Base-by-base conservation (phyloP, 108 stramenopile genomes). In the Fragilaria radians region DNA sequence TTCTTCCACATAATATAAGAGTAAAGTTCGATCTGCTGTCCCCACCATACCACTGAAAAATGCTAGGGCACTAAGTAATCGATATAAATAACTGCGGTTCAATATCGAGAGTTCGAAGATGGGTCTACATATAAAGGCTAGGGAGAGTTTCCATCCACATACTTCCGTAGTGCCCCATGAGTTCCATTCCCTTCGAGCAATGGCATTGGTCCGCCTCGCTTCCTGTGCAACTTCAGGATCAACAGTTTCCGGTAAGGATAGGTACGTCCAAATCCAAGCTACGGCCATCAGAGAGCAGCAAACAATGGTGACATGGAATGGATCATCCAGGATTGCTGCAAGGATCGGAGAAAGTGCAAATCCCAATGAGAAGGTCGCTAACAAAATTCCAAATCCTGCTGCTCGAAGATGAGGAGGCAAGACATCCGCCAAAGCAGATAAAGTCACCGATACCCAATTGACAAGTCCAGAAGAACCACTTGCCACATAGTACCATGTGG, bases 1-100 rank as follows among this genome's bases (percentile, higher is more conserved):
- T 47, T 88, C 90, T 82, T 92, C 83, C 0, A 86, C 59, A 57
- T 88, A 92, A 47, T 92, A 92, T 7, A 92, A 18, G 30, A 86
- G 65, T 1, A 92, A 60, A 11, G 84, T 71, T 47, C 79, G 82
- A 76, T 92, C 86, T 17, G 76, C 86, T 14, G 79, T 48, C 1
- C 66, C 42, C 3, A 79, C 71, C 67, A 83, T 80, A 0, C 90
- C 90, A 32, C 69, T 70, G 53, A 86, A 92, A 57, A 92, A 88
- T 4, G 90, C 90, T 50, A 92, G 65, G 0, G 71, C 66, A 2
- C 80, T 72, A 27, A 92, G 46, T 24, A 88, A 61, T 5, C 86
- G 85, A 62, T 88, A 92, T 21, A 88, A 66, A 50, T 48, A 32
- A 48, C 82, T 85, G 5, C 90, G 69, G 52, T 92, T 92, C 50